These are phyloP conservation scores for Paracamarosporium sp. DNA, from an alignment of 2,329 filamentous ascomycete genomes.

Conservation along the genomic window DNA sequence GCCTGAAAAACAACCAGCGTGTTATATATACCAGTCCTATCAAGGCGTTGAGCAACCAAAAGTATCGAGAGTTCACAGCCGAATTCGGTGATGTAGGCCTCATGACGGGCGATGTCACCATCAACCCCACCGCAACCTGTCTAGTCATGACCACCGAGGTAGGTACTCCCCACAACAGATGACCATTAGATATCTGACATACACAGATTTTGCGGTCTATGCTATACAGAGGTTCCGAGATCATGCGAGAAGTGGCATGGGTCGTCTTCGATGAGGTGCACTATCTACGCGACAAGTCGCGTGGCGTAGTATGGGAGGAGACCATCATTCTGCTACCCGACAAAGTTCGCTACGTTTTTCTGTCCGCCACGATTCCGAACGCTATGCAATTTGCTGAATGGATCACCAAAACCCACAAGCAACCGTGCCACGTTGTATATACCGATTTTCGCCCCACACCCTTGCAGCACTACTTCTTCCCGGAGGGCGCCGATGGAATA, in stretches of 20 bases:
- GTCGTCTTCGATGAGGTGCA: constrained; percentile 99
- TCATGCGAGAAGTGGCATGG: constrained; percentile 99
- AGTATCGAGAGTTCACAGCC: constrained; percentile 94
- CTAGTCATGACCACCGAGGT: constrained; percentile 97
- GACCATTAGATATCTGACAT: constrained; percentile 20
- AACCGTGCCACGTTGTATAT: constrained; percentile 98
- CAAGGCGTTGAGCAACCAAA: constrained; percentile 98
- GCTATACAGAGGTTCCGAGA: constrained; percentile 97
- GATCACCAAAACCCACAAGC: constrained; percentile 97
- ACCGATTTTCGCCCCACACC: constrained; percentile 98
- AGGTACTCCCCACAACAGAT: constrained; percentile 11
- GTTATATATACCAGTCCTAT: constrained; percentile 99
- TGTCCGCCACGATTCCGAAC: constrained; percentile 98
- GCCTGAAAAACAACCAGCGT: constrained; percentile 94
- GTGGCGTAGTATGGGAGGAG: constrained; percentile 99
- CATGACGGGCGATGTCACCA: constrained; percentile 99
- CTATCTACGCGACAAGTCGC: constrained; percentile 91
- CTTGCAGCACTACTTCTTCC: constrained; percentile 97
- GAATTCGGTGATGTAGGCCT: constrained; percentile 97
- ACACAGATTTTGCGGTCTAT: constrained; percentile 90
- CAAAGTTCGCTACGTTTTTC: constrained; percentile 98
- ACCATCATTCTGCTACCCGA: constrained; percentile 97
- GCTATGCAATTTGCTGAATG: constrained; percentile 99
- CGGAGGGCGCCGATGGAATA: constrained; percentile 88
- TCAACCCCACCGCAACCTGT: constrained; percentile 97